phyloP scores from a whole-genome alignment of 2,329 filamentous ascomycete genomes.

The Cytospora piceicola region DNA sequence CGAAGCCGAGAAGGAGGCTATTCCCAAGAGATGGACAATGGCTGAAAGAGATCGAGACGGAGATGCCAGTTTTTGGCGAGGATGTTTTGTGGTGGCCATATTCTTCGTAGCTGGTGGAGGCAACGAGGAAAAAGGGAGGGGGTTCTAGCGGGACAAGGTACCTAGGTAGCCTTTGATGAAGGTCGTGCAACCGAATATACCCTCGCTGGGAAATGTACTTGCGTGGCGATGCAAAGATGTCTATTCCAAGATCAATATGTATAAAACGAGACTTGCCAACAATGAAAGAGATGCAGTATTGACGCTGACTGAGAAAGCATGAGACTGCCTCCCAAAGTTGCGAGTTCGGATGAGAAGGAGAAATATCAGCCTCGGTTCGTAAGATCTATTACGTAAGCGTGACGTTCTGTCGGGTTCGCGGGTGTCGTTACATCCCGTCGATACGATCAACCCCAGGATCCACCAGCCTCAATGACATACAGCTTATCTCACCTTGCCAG shows the following conservation, averaged over 20 bases:
- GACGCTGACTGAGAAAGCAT: background rate
- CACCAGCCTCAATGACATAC: background rate
- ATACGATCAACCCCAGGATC: background rate
- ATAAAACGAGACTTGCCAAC: background rate
- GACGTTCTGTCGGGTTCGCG: conserved; percentile 20
- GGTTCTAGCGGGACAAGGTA: background rate
- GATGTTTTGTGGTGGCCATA: conserved; percentile 54
- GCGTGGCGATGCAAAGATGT: conserved; percentile 6
- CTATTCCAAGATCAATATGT: background rate
- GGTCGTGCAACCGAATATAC: background rate
- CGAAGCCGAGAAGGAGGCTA: conserved; percentile 56
- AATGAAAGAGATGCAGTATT: background rate
- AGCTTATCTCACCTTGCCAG: background rate
- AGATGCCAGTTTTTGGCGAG: conserved; percentile 67
- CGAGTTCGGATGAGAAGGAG: conserved; percentile 3
- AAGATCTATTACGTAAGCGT: conserved; percentile 25
- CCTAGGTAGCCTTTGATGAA: background rate
- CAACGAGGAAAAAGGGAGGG: background rate
- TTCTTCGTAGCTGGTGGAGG: conserved; percentile 18
- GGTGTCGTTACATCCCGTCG: background rate
- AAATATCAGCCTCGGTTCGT: conserved; percentile 23
- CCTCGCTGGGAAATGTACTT: background rate
- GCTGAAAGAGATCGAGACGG: conserved; percentile 68
- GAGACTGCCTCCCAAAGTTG: background rate
- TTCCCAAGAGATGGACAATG: conserved; percentile 60